Evolutionary conservation across 2,329 filamentous ascomycete species (phyloP), one percentile per base, ranked within the genome.

Genomic region (Thermoascus crustaceus): DNA sequence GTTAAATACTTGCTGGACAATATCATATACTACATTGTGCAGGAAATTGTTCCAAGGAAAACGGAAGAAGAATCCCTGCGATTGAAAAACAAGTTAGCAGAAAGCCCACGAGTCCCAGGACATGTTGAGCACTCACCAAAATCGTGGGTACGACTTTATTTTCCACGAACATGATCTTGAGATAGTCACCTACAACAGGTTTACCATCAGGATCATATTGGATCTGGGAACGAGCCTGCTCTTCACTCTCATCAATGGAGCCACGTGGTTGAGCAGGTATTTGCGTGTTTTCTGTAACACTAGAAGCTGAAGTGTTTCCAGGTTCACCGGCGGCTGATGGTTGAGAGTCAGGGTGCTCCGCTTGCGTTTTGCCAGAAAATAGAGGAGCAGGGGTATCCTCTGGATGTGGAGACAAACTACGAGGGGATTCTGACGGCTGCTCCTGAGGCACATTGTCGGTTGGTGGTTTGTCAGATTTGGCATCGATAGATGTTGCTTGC

Each of bases 41-140:
- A 98, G 73, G 56, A 98, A 98, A 60, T 98, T 98, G 63, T 98
- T 98, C 91, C 91, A 98, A 1, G 91, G 89, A 54, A 96, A 98
- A 40, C 82, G 79, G 69, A 98, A 98, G 66, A 98, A 98, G 68
- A 96, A 96, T 38, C 87, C 85, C 86, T 93, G 45, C 7, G 39
- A 19, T 20, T 17, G 49, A 36, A 38, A 29, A 13, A 13, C 16
- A 32, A 21, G 18, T 43, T 24, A 39, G 22, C 17, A 22, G n/a
- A 35, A 26, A 45, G 40, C 18, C 33, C 22, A 17, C 27, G n/a
- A 32, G 17, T 18, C 11, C 23, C 34, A 14, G 9, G 39, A 5
- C 7, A 19, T 5, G 5, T 26, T 7, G 13, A 22, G 11, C 8
- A 24, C 82, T 73, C 72, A 94, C 87, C 58, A 98, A 65, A 52